phyloP scores from a whole-genome alignment of 768 basidiomycete species.

The Leccinellum albellum region DNA sequence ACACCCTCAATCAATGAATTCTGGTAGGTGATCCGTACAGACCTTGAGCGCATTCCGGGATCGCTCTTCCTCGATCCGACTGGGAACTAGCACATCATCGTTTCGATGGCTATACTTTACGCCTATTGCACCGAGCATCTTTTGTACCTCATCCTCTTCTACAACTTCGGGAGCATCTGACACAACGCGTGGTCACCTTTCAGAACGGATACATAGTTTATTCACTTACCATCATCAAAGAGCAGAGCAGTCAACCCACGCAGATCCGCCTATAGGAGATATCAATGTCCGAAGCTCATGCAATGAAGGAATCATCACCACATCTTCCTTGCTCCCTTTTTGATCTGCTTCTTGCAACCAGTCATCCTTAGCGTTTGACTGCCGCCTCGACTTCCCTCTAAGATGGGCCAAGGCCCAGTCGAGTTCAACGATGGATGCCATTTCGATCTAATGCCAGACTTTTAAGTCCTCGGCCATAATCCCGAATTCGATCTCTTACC shows the following conservation, averaged over 20 bases:
- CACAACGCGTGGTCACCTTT: background rate
- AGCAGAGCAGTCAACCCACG: conserved; percentile 62
- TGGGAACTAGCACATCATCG: conserved; percentile 64
- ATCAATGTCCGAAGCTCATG: background rate
- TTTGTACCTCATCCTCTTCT: conserved; percentile 50
- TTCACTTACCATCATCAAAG: conserved; percentile 59
- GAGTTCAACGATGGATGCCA: conserved; percentile 65
- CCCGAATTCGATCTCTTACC: conserved; percentile 36
- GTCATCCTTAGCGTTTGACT: conserved; percentile 33
- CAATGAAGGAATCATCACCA: background rate
- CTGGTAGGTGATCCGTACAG: conserved; percentile 20
- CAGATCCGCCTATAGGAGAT: conserved; percentile 42
- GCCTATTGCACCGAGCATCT: conserved; percentile 55
- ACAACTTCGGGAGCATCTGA: conserved; percentile 38
- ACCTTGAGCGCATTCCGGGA: conserved; percentile 51
- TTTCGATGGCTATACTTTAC: conserved; percentile 75
- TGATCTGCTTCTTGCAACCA: conserved; percentile 44
- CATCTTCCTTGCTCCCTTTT: conserved; percentile 40
- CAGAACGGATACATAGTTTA: background rate
- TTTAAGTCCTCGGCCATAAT: background rate
- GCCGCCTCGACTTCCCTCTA: conserved; percentile 38
- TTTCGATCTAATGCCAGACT: conserved; percentile 59
- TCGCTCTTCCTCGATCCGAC: conserved; percentile 63
- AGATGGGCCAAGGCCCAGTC: conserved; percentile 80
- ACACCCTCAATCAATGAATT: background rate